phyloP scores from a whole-genome alignment of 1,139 yeast species.

The Blastobotrys malaysiensis region DNA sequence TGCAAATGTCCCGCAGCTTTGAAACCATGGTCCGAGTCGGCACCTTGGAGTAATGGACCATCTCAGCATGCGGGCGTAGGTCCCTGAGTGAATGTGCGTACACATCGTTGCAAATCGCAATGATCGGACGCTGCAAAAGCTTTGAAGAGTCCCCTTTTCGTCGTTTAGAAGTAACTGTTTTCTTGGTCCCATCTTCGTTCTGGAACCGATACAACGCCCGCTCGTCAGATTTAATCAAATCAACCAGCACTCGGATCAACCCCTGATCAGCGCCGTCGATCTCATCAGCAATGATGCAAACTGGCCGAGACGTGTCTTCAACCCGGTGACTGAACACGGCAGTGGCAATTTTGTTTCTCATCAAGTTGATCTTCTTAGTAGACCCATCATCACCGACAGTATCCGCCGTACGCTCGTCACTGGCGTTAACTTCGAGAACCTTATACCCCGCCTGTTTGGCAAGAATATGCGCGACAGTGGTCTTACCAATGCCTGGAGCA shows the following conservation, averaged over 20 bases:
- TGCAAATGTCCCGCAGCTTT: constrained; percentile 47
- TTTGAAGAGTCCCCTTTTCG: constrained; percentile 32
- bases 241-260: constrained; percentile 62
- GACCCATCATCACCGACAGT: constrained; percentile 1
- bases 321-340: constrained; percentile 61
- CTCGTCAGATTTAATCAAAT: constrained; percentile 55
- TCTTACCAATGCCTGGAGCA: constrained; percentile 95
- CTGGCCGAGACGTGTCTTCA: constrained; percentile 54
- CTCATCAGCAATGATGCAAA: constrained; percentile 82
- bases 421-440: constrained; percentile 82
- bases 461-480: constrained; percentile 79
- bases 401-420: constrained; percentile 67
- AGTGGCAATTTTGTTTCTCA: constrained; percentile 58
- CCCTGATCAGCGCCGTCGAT: constrained; percentile 90
- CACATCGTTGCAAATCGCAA: constrained; percentile 86
- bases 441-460: constrained; percentile 80
- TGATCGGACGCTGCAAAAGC: constrained; percentile 72
- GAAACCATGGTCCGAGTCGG: constrained; percentile 44
- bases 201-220: constrained; percentile 34
- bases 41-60: constrained; percentile 61
- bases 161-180: constrained; percentile 15
- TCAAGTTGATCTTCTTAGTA: constrained; percentile 29
- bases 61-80: constrained; percentile 66
- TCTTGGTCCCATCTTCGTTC: constrained; percentile 12
- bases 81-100: constrained; percentile 70